These are phyloP conservation scores for Globisporangium nodosum DNA, from an alignment of 352 stramenopile species.

Conservation along the genomic window DNA sequence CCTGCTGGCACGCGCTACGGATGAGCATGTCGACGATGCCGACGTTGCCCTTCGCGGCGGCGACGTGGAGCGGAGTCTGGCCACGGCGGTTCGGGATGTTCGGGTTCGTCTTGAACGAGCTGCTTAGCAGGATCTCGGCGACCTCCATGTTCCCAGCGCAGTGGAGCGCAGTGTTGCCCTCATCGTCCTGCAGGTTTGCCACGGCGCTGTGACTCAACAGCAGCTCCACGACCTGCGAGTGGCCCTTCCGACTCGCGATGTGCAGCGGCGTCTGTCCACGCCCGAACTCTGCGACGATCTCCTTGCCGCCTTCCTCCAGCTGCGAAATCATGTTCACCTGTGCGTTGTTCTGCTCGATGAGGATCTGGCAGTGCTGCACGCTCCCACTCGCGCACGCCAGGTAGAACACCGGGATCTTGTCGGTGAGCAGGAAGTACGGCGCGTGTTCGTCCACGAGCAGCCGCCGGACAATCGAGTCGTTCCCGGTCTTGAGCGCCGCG, in stretches of 20 bases:
- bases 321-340: constrained; percentile 78
- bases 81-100: constrained; percentile 78
- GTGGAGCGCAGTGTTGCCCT: constrained; percentile 80
- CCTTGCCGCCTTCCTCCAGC: constrained; percentile 72
- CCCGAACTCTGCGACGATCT: constrained; percentile 68
- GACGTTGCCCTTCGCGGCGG: constrained; percentile 61
- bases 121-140: constrained; percentile 55
- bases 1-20: constrained; percentile 58
- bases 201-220: constrained; percentile 61
- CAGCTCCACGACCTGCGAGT: constrained; percentile 54
- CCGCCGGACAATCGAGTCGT: constrained; percentile 68
- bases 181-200: constrained; percentile 67
- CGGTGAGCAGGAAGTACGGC: constrained; percentile 67
- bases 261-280: constrained; percentile 68
- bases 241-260: constrained; percentile 66
- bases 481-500: constrained; percentile 59
- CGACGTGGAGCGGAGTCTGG: constrained; percentile 70
- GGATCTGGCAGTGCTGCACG: constrained; percentile 64
- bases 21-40: constrained; percentile 74
- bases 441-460: constrained; percentile 66
- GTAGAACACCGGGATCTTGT: constrained; percentile 75
- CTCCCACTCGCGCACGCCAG: constrained; percentile 66
- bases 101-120: constrained; percentile 57
- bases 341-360: constrained; percentile 46
- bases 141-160: constrained; percentile 60